These are phyloP conservation scores for Vanilla planifolia DNA, from an alignment of 106 monocot genomes.

Conservation along the genomic window DNA sequence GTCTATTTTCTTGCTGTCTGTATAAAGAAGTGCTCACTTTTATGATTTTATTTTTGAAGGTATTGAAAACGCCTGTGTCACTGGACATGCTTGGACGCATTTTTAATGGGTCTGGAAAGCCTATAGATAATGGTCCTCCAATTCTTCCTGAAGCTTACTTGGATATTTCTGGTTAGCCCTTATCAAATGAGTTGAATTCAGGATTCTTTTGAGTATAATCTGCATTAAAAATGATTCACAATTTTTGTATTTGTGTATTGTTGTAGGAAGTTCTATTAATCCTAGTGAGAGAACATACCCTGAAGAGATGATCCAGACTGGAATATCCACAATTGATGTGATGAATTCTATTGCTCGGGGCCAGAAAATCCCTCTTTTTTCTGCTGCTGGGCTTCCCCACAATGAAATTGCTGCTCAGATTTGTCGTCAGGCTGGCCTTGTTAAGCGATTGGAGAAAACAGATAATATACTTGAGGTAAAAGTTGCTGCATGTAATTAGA, in stretches of 20 bases:
- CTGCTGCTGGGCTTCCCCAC: conserved; percentile 96
- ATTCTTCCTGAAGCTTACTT: conserved; percentile 95
- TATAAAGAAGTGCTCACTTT: no score
- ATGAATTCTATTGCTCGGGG: conserved; percentile 99
- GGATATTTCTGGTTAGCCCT: conserved; percentile 82
- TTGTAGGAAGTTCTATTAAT: conserved; percentile 97
- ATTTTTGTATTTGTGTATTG: not conserved
- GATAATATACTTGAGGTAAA: conserved; percentile 69
- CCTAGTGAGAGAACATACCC: conserved; percentile 99
- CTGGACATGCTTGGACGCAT: conserved; percentile 99
- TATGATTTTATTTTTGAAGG: conserved; percentile 35
- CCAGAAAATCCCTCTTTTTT: conserved; percentile 99
- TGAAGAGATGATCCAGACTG: conserved; percentile 99
- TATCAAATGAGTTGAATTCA: not conserved
- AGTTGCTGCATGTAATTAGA: not conserved
- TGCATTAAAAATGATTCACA: not conserved
- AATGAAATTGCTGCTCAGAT: conserved; percentile 99
- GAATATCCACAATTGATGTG: conserved; percentile 98
- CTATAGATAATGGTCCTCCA: conserved; percentile 97
- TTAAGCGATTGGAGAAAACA: conserved; percentile 77
- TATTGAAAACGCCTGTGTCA: conserved; percentile 95
- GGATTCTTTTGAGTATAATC: not conserved
- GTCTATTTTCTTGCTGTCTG: not conserved
- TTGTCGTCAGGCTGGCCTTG: conserved; percentile 99
- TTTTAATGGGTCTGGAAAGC: conserved; percentile 99